Evolutionary conservation across 2,329 filamentous ascomycete species (phyloP).

Genomic region (Arthrocladium fulminans): DNA sequence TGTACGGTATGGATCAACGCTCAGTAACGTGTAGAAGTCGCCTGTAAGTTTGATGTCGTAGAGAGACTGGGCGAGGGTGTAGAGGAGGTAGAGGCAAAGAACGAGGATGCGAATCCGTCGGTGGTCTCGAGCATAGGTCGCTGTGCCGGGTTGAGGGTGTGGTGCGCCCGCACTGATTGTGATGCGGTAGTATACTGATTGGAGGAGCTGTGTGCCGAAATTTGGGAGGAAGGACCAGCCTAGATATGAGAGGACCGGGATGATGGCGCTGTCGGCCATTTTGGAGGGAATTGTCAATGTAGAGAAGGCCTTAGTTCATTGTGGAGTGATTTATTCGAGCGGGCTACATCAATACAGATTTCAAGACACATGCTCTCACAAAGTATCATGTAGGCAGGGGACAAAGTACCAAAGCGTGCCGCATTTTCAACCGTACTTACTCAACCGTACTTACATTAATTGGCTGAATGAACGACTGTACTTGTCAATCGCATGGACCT

Average conservation of each 20-base stretch:
- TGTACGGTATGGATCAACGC: slow-evolving; percentile 54
- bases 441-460: neutral
- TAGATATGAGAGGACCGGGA: slow-evolving; percentile 45
- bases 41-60: slow-evolving; percentile 62
- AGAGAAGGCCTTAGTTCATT: neutral
- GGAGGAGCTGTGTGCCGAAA: slow-evolving; percentile 69
- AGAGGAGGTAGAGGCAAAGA: slow-evolving; percentile 73
- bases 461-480: neutral
- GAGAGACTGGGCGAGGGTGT: slow-evolving; percentile 89
- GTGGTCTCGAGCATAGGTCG: slow-evolving; percentile 63
- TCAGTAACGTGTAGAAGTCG: slow-evolving; percentile 72
- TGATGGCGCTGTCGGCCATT: slow-evolving; percentile 30
- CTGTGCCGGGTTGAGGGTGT: slow-evolving; percentile 59
- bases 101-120: slow-evolving; percentile 76
- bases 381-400: neutral
- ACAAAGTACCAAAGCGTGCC: neutral
- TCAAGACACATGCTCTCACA: too few relatives aligned
- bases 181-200: slow-evolving; percentile 75
- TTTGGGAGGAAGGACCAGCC: slow-evolving; percentile 59
- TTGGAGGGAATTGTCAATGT: neutral
- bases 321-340: neutral
- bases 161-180: slow-evolving; percentile 84
- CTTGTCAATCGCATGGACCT: too few relatives aligned
- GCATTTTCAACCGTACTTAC: neutral
- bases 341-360: too few relatives aligned